phyloP scores from a whole-genome alignment of 2,329 filamentous ascomycete species.

The Chrysoporthe austroafricana region DNA sequence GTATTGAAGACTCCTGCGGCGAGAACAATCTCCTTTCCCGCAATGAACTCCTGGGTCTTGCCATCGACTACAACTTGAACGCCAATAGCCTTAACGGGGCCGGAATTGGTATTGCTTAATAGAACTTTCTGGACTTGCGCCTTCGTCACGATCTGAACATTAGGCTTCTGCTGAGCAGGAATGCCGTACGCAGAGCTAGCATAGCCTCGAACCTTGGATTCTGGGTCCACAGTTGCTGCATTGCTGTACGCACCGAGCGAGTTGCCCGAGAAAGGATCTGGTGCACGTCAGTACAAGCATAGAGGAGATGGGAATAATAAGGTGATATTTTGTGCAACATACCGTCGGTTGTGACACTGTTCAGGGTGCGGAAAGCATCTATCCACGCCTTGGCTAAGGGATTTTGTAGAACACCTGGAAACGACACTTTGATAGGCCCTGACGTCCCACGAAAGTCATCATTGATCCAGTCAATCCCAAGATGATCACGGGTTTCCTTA shows the following conservation, averaged over 20 bases:
- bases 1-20: constrained; percentile 30
- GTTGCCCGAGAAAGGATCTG: constrained; percentile 32
- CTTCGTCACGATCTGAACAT: constrained; percentile 29
- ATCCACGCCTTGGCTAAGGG: too few relatives aligned
- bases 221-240: constrained; percentile 30
- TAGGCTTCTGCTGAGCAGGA: constrained; percentile 25
- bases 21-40: constrained; percentile 30
- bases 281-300: not conserved
- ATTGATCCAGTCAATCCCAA: not conserved
- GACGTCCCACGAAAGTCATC: too few relatives aligned
- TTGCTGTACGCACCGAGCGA: constrained; percentile 34
- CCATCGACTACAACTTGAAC: constrained; percentile 23
- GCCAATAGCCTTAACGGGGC: constrained; percentile 23
- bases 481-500: constrained; percentile 29
- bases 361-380: too few relatives aligned
- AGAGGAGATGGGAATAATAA: too few relatives aligned
- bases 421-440: too few relatives aligned
- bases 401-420: too few relatives aligned
- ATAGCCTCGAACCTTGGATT: constrained; percentile 32
- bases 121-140: constrained; percentile 25
- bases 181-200: constrained; percentile 30
- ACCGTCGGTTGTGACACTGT: too few relatives aligned
- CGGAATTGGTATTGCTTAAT: constrained; percentile 21
- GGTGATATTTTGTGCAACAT: too few relatives aligned
- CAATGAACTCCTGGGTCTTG: constrained; percentile 24